phyloP scores from a whole-genome alignment of 2,329 filamentous ascomycete species.

The Trichoderma citrinoviride region DNA sequence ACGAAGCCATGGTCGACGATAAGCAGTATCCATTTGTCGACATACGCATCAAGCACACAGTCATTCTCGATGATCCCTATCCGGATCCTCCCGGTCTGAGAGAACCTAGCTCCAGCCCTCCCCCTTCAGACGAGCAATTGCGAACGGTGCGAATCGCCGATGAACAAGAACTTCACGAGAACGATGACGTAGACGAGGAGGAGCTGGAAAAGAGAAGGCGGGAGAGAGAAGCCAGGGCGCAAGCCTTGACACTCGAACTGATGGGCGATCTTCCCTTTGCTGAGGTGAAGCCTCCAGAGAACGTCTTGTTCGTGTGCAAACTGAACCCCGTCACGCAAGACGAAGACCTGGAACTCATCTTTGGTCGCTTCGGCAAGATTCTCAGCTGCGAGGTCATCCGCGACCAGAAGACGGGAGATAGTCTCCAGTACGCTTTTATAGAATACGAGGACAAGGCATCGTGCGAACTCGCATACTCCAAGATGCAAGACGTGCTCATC shows the following conservation, averaged over 20 bases:
- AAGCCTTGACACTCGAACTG: slow-evolving; percentile 94
- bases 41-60: slow-evolving; percentile 89
- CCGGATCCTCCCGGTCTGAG: slow-evolving; percentile 74
- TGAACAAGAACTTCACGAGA: slow-evolving; percentile 75
- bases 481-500: slow-evolving; percentile 97
- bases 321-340: slow-evolving; percentile 95
- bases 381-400: slow-evolving; percentile 94
- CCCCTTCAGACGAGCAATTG: slow-evolving; percentile 79
- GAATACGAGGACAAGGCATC: slow-evolving; percentile 91
- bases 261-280: slow-evolving; percentile 96
- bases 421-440: slow-evolving; percentile 95
- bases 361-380: slow-evolving; percentile 93
- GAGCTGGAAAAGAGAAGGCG: slow-evolving; percentile 75
- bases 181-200: slow-evolving; percentile 71
- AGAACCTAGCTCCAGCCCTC: slow-evolving; percentile 75
- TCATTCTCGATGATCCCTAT: slow-evolving; percentile 88
- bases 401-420: slow-evolving; percentile 90
- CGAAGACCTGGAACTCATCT: slow-evolving; percentile 91
- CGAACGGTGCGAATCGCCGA: slow-evolving; percentile 90
- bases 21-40: slow-evolving; percentile 86
- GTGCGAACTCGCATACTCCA: slow-evolving; percentile 94
- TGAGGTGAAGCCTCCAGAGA: slow-evolving; percentile 95
- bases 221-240: slow-evolving; percentile 87
- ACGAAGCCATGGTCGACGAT: slow-evolving; percentile 81
- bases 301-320: slow-evolving; percentile 97